phyloP scores from a whole-genome alignment of 768 basidiomycete genomes.

The Suillus discolor region DNA sequence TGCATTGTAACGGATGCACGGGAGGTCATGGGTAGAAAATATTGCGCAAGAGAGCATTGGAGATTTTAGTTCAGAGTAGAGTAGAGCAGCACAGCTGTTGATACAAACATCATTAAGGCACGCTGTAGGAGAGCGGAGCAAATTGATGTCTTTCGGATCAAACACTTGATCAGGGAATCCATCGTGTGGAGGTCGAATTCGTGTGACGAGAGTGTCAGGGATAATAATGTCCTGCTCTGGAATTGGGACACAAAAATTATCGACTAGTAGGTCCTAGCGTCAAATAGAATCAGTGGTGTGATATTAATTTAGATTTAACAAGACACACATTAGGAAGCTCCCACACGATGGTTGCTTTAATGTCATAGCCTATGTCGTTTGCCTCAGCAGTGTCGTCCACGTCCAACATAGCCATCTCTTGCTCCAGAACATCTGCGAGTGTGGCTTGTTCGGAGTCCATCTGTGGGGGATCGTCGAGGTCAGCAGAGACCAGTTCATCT shows the following conservation, averaged over 20 bases:
- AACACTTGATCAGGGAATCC: slow-evolving; percentile 11
- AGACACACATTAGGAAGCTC: background rate
- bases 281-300: background rate
- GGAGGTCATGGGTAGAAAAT: slow-evolving; percentile 15
- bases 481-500: background rate
- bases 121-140: slow-evolving; percentile 9
- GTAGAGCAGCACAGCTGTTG: slow-evolving; percentile 17
- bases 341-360: background rate
- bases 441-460: background rate
- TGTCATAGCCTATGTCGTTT: background rate
- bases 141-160: slow-evolving; percentile 9
- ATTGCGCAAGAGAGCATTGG: slow-evolving; percentile 7
- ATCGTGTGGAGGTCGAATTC: background rate
- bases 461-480: background rate
- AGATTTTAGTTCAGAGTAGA: slow-evolving; percentile 1
- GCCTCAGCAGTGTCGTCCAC: background rate
- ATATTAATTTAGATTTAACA: background rate
- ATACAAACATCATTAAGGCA: slow-evolving; percentile 17
- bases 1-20: slow-evolving; percentile 1
- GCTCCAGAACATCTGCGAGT: background rate
- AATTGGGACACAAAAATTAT: background rate
- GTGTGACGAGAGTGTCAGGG: background rate
- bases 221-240: background rate
- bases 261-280: background rate
- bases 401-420: background rate